Evolutionary conservation across 1,284 basidiomycete genomes (phyloP).

Genomic region (Ustilago sp.): DNA sequence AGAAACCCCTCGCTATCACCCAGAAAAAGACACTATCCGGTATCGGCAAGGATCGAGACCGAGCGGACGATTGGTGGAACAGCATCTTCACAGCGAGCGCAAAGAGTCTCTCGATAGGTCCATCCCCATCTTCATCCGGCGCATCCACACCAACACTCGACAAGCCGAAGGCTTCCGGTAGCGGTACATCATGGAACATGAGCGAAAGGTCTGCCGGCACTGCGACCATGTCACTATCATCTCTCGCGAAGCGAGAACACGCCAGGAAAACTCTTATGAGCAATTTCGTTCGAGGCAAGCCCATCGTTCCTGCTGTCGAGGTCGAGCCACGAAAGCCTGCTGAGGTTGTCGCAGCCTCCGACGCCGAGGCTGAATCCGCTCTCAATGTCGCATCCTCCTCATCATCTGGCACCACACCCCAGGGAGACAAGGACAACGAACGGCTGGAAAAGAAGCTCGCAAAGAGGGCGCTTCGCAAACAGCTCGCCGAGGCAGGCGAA

Average conservation of each 20-base stretch:
- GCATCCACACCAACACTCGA: constrained; percentile 19
- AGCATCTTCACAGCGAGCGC: constrained; percentile 66
- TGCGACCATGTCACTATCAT: constrained; percentile 53
- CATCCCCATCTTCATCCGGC: constrained; percentile 25
- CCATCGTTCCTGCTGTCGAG: constrained; percentile 37
- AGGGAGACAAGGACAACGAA: constrained; percentile 11
- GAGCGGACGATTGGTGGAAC: constrained; percentile 69
- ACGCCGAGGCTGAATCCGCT: constrained; percentile 19
- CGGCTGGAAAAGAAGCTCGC: constrained; percentile 30
- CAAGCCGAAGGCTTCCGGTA: constrained; percentile 11
- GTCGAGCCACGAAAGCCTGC: constrained; percentile 10
- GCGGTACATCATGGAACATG: constrained; percentile 27
- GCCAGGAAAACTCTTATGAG: constrained; percentile 64
- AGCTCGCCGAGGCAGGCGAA: constrained; percentile 12
- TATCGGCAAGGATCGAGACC: constrained; percentile 66
- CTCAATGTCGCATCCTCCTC: constrained; percentile 17
- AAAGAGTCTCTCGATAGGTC: constrained; percentile 55
- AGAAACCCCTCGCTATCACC: constrained; percentile 66
- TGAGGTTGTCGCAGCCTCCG: constrained; percentile 19
- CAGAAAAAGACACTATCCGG: constrained; percentile 64
- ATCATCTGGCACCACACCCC: neutral
- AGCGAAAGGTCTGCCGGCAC: constrained; percentile 28
- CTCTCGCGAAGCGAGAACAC: constrained; percentile 63
- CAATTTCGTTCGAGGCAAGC: constrained; percentile 62
- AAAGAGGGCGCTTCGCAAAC: constrained; percentile 32